Conservation (phyloP, 73 alveolate genomes). For the Durusdinium trenchii region DNA sequence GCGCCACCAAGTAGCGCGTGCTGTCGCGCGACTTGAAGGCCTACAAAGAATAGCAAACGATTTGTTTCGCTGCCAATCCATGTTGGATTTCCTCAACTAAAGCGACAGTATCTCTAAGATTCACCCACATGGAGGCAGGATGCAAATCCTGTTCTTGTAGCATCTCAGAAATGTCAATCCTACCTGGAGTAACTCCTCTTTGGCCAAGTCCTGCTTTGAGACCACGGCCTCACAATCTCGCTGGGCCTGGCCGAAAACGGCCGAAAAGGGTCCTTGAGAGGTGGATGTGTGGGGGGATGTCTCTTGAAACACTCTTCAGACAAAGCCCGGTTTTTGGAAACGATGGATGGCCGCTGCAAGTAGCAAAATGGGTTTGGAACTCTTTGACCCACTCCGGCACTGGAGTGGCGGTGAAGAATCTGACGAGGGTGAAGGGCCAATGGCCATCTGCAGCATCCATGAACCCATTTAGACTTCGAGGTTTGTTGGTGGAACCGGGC, state of each 20-base stretch:
- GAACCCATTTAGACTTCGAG: too few species aligned
- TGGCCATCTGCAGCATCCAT: too few species aligned
- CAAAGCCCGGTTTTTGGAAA: background rate
- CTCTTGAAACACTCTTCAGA: background rate
- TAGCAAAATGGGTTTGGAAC: background rate
- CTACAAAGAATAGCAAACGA: too few species aligned
- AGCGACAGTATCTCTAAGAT: too few species aligned
- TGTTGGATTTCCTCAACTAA: too few species aligned
- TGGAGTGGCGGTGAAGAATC: too few species aligned
- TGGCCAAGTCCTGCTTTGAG: constrained; percentile 35
- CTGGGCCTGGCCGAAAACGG: background rate
- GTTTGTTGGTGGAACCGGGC: too few species aligned
- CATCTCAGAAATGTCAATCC: too few species aligned
- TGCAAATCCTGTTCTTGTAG: too few species aligned
- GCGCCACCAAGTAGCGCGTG: constrained; percentile 53
- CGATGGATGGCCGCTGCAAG: background rate
- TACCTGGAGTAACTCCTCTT: constrained; percentile 62
- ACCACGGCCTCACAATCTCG: background rate
- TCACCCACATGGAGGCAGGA: too few species aligned
- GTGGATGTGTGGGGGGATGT: background rate
- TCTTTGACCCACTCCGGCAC: background rate
- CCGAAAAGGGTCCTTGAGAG: background rate
- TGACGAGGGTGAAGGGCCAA: too few species aligned
- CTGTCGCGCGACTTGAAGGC: constrained; percentile 29
- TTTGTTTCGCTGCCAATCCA: too few species aligned